These are phyloP conservation scores for Urtica urens DNA, from an alignment of 306 rosid species.

Conservation along the genomic window DNA sequence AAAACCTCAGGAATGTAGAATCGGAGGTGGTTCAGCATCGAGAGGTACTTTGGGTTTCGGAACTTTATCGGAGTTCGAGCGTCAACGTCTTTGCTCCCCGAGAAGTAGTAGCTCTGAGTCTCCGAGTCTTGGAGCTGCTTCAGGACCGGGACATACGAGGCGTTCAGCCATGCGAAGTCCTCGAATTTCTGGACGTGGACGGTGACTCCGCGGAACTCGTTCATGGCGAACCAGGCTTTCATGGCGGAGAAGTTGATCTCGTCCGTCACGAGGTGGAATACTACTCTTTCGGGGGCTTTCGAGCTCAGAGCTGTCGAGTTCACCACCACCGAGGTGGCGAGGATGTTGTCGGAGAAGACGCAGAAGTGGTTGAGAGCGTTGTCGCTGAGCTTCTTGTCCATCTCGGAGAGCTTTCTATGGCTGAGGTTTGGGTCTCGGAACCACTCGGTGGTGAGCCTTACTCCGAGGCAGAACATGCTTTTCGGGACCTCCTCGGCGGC, in stretches of 20 bases:
- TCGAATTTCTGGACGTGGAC: constrained; percentile 76
- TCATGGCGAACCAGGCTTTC: constrained; percentile 84
- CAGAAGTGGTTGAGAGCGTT: constrained; percentile 62
- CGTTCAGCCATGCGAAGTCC: constrained; percentile 72
- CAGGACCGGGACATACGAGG: constrained; percentile 86
- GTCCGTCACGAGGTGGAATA: constrained; percentile 81
- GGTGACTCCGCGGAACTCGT: constrained; percentile 49
- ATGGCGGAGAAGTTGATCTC: constrained; percentile 71
- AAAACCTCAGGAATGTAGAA: constrained; percentile 88
- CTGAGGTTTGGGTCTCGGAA: constrained; percentile 39
- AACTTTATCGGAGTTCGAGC: constrained; percentile 84
- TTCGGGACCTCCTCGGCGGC: constrained; percentile 94
- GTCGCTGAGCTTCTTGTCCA: constrained; percentile 57
- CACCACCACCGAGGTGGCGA: constrained; percentile 85
- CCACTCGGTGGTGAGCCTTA: constrained; percentile 71
- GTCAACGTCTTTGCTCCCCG: constrained; percentile 51
- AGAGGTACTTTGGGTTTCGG: constrained; percentile 79
- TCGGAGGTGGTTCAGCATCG: constrained; percentile 88
- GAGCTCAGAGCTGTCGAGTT: constrained; percentile 71
- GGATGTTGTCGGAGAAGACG: constrained; percentile 71
- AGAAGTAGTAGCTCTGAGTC: constrained; percentile 74
- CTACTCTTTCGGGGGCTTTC: constrained; percentile 46
- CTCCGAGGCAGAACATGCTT: constrained; percentile 78
- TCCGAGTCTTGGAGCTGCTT: constrained; percentile 93
- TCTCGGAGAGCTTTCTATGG: constrained; percentile 36